Conservation (phyloP, 1,139 yeast species). For the Candida neerlandica region DNA sequence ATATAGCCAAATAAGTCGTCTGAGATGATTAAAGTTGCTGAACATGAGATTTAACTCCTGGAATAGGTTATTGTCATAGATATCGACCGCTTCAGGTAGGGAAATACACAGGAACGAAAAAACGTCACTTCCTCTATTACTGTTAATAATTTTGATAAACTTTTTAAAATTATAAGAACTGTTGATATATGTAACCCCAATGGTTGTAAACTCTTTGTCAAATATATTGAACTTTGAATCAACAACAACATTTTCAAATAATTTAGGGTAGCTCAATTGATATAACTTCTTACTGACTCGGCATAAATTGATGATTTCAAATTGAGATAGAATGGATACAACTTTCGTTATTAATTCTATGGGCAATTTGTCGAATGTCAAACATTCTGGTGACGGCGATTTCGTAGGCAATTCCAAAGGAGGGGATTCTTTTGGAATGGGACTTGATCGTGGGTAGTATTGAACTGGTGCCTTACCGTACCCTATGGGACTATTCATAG, state of each 20-base stretch:
- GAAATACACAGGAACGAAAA: constrained; percentile 27
- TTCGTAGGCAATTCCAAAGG: neutral
- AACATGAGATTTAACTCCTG: constrained; percentile 24
- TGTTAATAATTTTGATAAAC: constrained; percentile 24
- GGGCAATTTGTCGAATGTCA: constrained; percentile 33
- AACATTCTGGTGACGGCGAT: neutral
- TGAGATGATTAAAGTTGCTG: constrained; percentile 21
- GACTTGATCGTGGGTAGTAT: constrained; percentile 1
- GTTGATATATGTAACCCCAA: constrained; percentile 34
- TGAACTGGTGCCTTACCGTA: constrained; percentile 28
- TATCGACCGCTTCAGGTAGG: constrained; percentile 40
- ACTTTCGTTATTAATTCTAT: constrained; percentile 37
- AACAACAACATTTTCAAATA: constrained; percentile 42
- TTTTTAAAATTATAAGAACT: constrained; percentile 37
- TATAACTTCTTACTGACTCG: constrained; percentile 33
- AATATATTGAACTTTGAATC: constrained; percentile 42
- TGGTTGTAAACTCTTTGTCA: constrained; percentile 29
- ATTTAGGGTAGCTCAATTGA: constrained; percentile 30
- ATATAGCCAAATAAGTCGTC: constrained; percentile 35
- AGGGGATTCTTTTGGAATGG: neutral
- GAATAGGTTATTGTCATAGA: constrained; percentile 31
- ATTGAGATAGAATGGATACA: constrained; percentile 40
- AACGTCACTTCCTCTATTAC: constrained; percentile 17
- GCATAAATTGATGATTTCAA: constrained; percentile 40
- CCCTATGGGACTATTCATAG: constrained; percentile 27